Evolutionary conservation across 331 rosid species (phyloP).

Genomic region (Phaseolus coccineus): DNA sequence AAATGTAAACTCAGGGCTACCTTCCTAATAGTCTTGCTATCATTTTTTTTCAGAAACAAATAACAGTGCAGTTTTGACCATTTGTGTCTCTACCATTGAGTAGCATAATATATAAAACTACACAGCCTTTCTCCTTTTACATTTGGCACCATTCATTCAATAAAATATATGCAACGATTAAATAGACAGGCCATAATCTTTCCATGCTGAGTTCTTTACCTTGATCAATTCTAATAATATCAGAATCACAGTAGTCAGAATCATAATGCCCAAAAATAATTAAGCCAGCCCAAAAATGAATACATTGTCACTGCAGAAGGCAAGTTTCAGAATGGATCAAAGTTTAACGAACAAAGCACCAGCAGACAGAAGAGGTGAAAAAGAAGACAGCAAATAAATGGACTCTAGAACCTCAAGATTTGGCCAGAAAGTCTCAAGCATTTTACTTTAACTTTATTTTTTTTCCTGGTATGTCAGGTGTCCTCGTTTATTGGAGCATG

Average conservation of each 20-base stretch:
- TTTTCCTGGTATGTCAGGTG: neutral
- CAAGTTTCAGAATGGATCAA: neutral
- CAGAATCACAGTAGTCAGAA: neutral
- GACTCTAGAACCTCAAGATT: neutral
- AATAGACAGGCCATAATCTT: neutral
- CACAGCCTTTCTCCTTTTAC: too few relatives aligned
- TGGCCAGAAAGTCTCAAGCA: neutral
- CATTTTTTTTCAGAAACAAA: conserved; percentile 18
- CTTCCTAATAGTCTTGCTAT: conserved; percentile 15
- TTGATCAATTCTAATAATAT: neutral
- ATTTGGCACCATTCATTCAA: neutral
- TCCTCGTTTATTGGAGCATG: neutral
- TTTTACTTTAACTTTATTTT: neutral
- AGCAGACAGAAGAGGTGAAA: neutral
- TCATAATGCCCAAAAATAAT: neutral
- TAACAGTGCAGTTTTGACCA: conserved; percentile 4
- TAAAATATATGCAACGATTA: conserved; percentile 3
- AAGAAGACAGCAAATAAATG: neutral
- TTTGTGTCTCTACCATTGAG: conserved; percentile 8
- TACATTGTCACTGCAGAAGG: conserved; percentile 20
- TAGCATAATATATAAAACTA: neutral
- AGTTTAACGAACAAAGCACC: neutral
- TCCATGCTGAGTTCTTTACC: neutral
- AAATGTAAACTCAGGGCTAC: conserved; percentile 44
- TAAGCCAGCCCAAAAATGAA: conserved; percentile 19